Evolutionary conservation across 208 protist species (phyloP), one percentile per base, ranked within the genome.

Genomic region (Willaertia magna): DNA sequence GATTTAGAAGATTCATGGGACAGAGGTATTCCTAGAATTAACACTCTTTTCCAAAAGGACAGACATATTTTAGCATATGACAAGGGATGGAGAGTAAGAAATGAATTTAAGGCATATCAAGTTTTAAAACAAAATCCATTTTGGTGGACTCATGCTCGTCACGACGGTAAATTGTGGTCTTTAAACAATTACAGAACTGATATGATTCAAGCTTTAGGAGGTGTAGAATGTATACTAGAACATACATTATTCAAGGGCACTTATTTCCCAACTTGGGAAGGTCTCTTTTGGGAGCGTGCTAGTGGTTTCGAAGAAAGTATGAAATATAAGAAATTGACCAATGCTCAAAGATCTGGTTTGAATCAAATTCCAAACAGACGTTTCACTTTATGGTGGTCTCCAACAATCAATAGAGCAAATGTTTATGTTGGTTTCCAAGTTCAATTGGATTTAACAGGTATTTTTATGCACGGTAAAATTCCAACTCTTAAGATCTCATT

Each of bases 391-490:
- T 99, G 99, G 99, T 99, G 99, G 99, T 99, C 97, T 87, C 99
- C 99, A 67, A 99, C 99, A 11, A 99, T 99, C 92, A 99, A 99
- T 90, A 93, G 99, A 87, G 96, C 98, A 75, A 99, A 99, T 90
- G 98, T 99, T 43, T 99, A 99, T 91, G 97, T 99, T 51, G 99
- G 99, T 86, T 99, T 99, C 92, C 95, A 99, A 92, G 98, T 99
- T n/a, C 99, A 99, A 93, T 95, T 99, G 14, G 99, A 99, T 90
- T 95, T 99, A 22, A 99, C 99, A 43, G 99, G 99, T 88, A 99
- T 99, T 84, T 99, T 99, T 91, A 99, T 99, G 99, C 99, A 99
- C 91, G 99, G 99, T 87, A 99, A 99, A 92, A 98, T 99, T 74
- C 98, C 99, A 85, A 99, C 98, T 0, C 95, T 99, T 61, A 99